Base-by-base conservation (phyloP, 176 grass and related monocot species). In the Carex myosuroides region DNA sequence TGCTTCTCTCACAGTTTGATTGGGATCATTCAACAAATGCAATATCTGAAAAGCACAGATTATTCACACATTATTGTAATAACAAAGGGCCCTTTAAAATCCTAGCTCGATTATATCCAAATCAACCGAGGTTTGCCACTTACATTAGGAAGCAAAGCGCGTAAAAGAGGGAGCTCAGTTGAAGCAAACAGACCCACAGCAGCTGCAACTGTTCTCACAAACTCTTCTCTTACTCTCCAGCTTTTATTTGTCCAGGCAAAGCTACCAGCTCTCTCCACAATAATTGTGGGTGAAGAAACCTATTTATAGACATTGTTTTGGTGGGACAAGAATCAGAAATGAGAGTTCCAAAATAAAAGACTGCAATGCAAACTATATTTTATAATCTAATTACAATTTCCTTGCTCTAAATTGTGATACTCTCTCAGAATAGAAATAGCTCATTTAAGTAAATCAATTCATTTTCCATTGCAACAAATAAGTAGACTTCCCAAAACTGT, bases 221-320 rank as follows among this genome's bases (percentile, higher is more conserved):
- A 98, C 83, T 98, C 91, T 90, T 94, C 92, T 39, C 91, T 84
- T 22, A 98, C 89, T 86, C 89, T 94, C 95, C 92, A 94, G 55
- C 88, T 98, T 88, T 83, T 98, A 53, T 98, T 91, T 75, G 80
- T 90, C 95, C 95, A 98, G 17, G 92, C 91, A 89, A 91, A 94
- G 85, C 84, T 93, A 81, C 95, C 95, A 83, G 95, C 95, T 91
- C 95, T 90, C 91, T 94, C 95, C 86, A 98, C 95, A 64, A 94
- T 86, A 77, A 94, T 94, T 58, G 95, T 94, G 4, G 92, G 95
- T 11, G 88, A 94, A 70, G 95, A 98, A 50, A 98, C 89, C 95
- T 98, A 86, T 60, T 87, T 81, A 73, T 39, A 56, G 42, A 57
- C 16, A 58, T 84, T 57, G 22, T 30, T 56, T 57, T 32, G 24